Evolutionary conservation across 2,329 filamentous ascomycete genomes (phyloP).

Genomic region (Aspergillus bombycis): DNA sequence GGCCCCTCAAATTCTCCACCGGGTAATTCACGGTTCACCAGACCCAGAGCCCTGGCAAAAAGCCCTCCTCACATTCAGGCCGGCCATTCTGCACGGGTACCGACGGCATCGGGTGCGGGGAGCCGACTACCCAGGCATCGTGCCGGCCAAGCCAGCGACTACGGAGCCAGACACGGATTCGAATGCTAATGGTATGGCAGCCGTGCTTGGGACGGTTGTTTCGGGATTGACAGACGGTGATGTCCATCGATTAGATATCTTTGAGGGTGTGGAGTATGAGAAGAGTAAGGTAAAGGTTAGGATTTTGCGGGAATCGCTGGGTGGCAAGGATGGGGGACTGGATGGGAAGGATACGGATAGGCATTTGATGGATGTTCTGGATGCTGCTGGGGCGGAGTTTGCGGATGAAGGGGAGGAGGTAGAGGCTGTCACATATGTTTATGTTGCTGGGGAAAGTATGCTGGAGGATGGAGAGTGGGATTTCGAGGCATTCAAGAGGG

Average conservation of each 20-base stretch:
- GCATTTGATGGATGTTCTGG: slow-evolving; percentile 42
- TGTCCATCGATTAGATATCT: slow-evolving; percentile 73
- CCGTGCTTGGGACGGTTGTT: slow-evolving; percentile 75
- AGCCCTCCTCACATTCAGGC: slow-evolving; percentile 64
- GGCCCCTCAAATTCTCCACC: slow-evolving; percentile 83
- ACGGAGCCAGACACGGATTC: background rate
- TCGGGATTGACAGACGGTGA: slow-evolving; percentile 78
- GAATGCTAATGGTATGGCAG: slow-evolving; percentile 31
- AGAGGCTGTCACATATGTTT: slow-evolving; percentile 68
- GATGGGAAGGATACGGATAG: slow-evolving; percentile 31
- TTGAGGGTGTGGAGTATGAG: slow-evolving; percentile 78
- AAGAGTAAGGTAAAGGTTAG: slow-evolving; percentile 54
- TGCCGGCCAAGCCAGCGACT: slow-evolving; percentile 35
- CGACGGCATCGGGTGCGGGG: slow-evolving; percentile 69
- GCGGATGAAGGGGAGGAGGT: slow-evolving; percentile 51
- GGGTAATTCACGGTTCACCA: slow-evolving; percentile 72
- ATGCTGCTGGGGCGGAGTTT: slow-evolving; percentile 56
- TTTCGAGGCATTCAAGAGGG: slow-evolving; percentile 76
- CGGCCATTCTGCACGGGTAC: slow-evolving; percentile 75
- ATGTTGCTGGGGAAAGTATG: slow-evolving; percentile 45
- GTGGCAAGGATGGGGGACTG: slow-evolving; percentile 10
- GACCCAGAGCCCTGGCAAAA: slow-evolving; percentile 56
- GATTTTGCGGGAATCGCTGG: slow-evolving; percentile 35
- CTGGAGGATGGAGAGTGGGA: slow-evolving; percentile 84
- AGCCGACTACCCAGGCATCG: slow-evolving; percentile 82